phyloP scores from a whole-genome alignment of 1,139 yeast genomes.

The Saccharomyces hybrid region DNA sequence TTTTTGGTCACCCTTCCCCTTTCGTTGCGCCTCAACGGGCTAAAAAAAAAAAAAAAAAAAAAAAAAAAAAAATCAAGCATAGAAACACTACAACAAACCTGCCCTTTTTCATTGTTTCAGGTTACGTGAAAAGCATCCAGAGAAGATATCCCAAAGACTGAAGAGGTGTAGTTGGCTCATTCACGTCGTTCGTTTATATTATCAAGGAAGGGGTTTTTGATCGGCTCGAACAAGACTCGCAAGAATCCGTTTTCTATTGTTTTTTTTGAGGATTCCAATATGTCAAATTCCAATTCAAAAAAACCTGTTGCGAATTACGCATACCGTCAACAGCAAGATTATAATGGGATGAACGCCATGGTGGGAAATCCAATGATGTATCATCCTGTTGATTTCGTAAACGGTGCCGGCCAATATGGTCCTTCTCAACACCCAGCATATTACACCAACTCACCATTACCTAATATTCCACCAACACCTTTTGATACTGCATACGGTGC shows the following conservation, averaged over 20 bases:
- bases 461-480: conserved; percentile 40
- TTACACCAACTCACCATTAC: conserved; percentile 17
- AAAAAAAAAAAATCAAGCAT: neutral
- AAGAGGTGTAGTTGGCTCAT: neutral
- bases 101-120: neutral
- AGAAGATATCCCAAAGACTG: neutral
- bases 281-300: neutral
- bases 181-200: neutral
- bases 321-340: neutral
- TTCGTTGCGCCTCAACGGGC: conserved; percentile 1
- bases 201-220: neutral
- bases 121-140: neutral
- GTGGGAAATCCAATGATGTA: conserved; percentile 2
- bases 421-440: conserved; percentile 14
- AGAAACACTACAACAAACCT: neutral
- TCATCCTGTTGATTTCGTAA: neutral
- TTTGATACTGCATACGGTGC: conserved; percentile 49
- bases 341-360: neutral
- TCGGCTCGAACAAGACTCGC: neutral
- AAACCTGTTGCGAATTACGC: neutral
- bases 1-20: neutral
- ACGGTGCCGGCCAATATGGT: neutral
- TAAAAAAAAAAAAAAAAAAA: no score
- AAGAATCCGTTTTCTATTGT: neutral
- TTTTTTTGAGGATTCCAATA: neutral